Evolutionary conservation across 2,329 filamentous ascomycete species (phyloP).

Genomic region (Hypomyces rosellus): DNA sequence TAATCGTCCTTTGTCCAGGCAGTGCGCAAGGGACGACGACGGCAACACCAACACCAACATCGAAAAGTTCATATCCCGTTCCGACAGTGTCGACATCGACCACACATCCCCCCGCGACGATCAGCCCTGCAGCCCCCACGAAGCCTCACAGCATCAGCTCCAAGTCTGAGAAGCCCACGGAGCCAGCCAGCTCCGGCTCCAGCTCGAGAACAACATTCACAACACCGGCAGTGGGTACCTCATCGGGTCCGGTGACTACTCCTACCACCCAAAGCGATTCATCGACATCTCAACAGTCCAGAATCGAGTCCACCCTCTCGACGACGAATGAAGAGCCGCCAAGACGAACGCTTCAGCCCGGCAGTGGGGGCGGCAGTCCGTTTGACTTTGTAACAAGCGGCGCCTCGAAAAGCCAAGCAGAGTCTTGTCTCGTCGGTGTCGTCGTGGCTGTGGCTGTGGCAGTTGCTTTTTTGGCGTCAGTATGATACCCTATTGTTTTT

Average conservation of each 20-base stretch:
- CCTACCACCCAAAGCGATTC: background rate
- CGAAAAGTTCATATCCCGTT: background rate
- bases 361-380: conserved; percentile 18
- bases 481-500: too few species aligned
- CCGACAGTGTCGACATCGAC: too few species aligned
- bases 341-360: conserved; percentile 10
- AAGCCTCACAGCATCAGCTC: background rate
- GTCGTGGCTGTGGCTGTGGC: background rate
- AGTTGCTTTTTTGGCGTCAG: background rate
- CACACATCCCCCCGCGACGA: background rate
- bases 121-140: background rate
- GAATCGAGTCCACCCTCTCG: background rate
- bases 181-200: too few species aligned
- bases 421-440: background rate
- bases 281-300: background rate
- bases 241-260: too few species aligned
- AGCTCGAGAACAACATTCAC: too few species aligned
- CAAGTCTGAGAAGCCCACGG: too few species aligned
- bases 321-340: conserved; percentile 1
- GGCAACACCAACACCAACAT: conserved; percentile 3
- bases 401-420: background rate
- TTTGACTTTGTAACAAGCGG: conserved; percentile 13
- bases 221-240: too few species aligned
- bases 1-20: conserved; percentile 29
- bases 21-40: conserved; percentile 6